Base-by-base conservation (phyloP, 768 basidiomycete genomes). In the Rhodosporidiobolus odoratus region DNA sequence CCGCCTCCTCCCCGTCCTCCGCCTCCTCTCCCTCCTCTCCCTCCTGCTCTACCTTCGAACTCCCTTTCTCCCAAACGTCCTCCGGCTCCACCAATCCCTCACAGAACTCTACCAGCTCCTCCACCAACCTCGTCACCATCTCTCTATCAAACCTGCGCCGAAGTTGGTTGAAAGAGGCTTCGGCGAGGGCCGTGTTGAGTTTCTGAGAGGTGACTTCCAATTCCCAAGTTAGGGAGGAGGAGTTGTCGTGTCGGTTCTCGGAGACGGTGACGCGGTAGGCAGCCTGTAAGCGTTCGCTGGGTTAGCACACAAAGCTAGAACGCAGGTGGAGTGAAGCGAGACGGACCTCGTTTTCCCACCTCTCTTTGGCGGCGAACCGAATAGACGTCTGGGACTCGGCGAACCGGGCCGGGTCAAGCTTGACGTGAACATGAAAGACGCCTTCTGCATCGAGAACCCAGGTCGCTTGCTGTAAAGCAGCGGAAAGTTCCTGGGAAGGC, bases 341-440 rank as follows among this genome's bases (percentile, higher is more conserved):
- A 21, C 68, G 21, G 40, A 71, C 70, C 5, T 45, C 34, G 30
- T 72, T 72, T 53, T 72, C 62, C 30, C 50, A 72, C 4, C 66
- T 17, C 12, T 54, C 47, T 43, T 64, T 58, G 37, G 58, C 43
- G 17, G 19, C 38, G 62, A 62, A 72, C 27, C 37, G 30, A 32
- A 68, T 65, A 13, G 53, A 35, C 27, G 71, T 72, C 32, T 68
- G 66, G 17, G 37, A 23, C 47, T 48, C 40, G 16, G 56, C 27
- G 48, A 68, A 72, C 15, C 71, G 25, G 25, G 37, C 25, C 21
- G 58, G 58, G 47, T 72, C 63, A 19, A 72, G 62, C 19, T 60
- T 27, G 27, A 68, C n/a, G 23, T 65, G 47, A 48, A 68, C 66
- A 25, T 47, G 48, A 27, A 72, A 72, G 37, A 54, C 27, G 7